phyloP scores from a whole-genome alignment of 305 asterid species.

The Euphrasia arctica region DNA sequence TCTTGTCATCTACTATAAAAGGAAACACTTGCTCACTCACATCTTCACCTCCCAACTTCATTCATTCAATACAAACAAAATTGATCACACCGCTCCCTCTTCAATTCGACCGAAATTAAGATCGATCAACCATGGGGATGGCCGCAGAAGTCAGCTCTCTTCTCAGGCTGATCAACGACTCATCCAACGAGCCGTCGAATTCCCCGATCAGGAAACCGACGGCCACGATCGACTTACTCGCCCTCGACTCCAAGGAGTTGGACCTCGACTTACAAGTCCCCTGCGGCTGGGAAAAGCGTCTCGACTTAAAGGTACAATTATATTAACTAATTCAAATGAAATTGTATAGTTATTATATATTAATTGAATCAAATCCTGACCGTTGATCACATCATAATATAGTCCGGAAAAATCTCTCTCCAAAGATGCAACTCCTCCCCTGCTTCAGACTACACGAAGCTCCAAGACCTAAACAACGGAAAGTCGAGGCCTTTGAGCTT shows the following conservation, averaged over 20 bases:
- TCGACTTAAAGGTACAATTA: conserved; percentile 67
- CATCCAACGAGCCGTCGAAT: conserved; percentile 29
- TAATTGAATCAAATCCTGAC: not conserved
- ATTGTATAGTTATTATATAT: conserved; percentile 42
- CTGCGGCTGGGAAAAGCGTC: conserved; percentile 88
- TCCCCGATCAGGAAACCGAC: conserved; percentile 31
- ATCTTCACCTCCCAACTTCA: not conserved
- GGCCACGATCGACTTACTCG: conserved; percentile 74
- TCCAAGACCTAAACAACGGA: no score
- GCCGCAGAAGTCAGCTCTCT: conserved; percentile 71
- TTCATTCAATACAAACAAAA: not conserved
- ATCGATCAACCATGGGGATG: conserved; percentile 30
- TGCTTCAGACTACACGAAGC: no score
- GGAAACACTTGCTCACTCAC: conserved; percentile 7
- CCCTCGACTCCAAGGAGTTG: conserved; percentile 68
- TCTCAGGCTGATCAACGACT: conserved; percentile 53
- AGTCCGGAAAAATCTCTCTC: conserved; percentile 68
- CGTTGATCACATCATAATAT: not conserved
- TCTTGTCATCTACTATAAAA: conserved; percentile 18
- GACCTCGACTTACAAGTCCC: conserved; percentile 95
- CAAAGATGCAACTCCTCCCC: conserved; percentile 61
- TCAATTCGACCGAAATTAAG: not conserved
- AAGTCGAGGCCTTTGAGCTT: conserved; percentile 41
- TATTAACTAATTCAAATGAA: not conserved
- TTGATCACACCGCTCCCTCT: not conserved